phyloP scores from a whole-genome alignment of 768 basidiomycete genomes.

The Peribolospora baueri region DNA sequence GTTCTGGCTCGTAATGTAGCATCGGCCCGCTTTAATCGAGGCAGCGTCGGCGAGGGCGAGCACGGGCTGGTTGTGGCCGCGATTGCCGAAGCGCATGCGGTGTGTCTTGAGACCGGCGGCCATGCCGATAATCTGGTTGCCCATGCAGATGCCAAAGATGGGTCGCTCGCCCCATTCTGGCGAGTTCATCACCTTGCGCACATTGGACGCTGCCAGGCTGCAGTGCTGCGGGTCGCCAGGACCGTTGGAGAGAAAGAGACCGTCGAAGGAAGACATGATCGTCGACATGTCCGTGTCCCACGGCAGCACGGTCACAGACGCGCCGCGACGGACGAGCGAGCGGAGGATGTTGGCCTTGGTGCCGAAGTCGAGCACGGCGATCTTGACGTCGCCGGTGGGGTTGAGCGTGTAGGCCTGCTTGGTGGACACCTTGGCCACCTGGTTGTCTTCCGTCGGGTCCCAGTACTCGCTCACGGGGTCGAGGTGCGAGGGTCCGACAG shows the following conservation, averaged over 20 bases:
- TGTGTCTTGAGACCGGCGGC: conserved; percentile 91
- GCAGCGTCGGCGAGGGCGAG: conserved; percentile 80
- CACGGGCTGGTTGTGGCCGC: conserved; percentile 97
- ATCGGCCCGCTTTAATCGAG: conserved; percentile 79
- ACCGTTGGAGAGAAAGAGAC: conserved; percentile 86
- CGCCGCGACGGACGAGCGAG: conserved; percentile 68
- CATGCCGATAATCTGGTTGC: conserved; percentile 91
- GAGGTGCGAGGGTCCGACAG: conserved; percentile 47
- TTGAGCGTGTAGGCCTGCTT: conserved; percentile 63
- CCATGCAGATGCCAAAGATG: conserved; percentile 97
- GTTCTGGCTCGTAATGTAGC: conserved; percentile 74
- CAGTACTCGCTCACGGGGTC: conserved; percentile 48
- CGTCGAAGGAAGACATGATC: conserved; percentile 71
- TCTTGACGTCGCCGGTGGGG: conserved; percentile 59
- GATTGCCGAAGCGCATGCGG: conserved; percentile 97
- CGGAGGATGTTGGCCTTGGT: conserved; percentile 94
- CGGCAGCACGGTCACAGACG: conserved; percentile 78
- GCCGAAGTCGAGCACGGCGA: conserved; percentile 91
- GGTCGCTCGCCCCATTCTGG: conserved; percentile 62
- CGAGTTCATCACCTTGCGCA: conserved; percentile 44
- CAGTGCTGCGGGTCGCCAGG: conserved; percentile 83
- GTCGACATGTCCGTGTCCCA: conserved; percentile 96
- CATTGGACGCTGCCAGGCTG: conserved; percentile 54
- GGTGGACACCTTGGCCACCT: conserved; percentile 81
- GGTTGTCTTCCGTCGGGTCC: conserved; percentile 78